Conservation (phyloP, 1,284 basidiomycete species). For the Ustilago nuda region DNA sequence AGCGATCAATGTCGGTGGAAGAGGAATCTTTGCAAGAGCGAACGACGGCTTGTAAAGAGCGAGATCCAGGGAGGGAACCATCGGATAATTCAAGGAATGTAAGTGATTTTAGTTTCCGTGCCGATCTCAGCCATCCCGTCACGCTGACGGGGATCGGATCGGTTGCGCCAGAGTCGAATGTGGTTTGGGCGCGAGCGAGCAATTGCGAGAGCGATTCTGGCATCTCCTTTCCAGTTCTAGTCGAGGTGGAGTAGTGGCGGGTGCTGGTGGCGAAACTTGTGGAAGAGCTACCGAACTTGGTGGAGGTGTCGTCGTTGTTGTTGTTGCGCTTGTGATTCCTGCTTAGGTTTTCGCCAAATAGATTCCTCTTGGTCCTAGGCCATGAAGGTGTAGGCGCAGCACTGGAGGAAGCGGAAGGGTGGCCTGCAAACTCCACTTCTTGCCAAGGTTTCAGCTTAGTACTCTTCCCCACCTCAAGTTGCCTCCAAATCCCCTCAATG, state of each 20-base stretch:
- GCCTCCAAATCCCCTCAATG: constrained; percentile 62
- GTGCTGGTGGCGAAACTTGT: constrained; percentile 22
- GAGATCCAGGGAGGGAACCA: constrained; percentile 53
- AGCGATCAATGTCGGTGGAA: constrained; percentile 23
- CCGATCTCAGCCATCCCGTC: constrained; percentile 54
- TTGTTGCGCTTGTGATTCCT: constrained; percentile 19
- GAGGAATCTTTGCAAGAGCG: constrained; percentile 17
- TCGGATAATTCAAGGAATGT: constrained; percentile 64
- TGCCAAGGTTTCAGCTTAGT: constrained; percentile 39
- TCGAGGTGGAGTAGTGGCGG: not conserved
- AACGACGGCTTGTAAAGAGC: constrained; percentile 61
- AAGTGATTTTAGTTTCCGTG: constrained; percentile 57
- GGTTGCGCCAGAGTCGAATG: constrained; percentile 7
- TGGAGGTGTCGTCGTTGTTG: not conserved
- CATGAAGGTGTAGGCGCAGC: constrained; percentile 1
- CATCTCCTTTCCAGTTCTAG: constrained; percentile 2
- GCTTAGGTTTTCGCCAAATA: constrained; percentile 35
- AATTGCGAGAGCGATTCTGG: constrained; percentile 31
- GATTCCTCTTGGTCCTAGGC: constrained; percentile 21
- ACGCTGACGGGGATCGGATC: constrained; percentile 24
- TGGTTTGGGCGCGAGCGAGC: constrained; percentile 11
- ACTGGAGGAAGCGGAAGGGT: not conserved
- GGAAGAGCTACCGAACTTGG: constrained; percentile 27
- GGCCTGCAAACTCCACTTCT: constrained; percentile 3
- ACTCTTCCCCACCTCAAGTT: constrained; percentile 31